Percentiles rank a stretch among this genome's conserved stretches.
These are phyloP conservation scores for Pleurostoma richardsiae DNA, from an alignment of 2,329 filamentous ascomycete species.

Conservation along the genomic window DNA sequence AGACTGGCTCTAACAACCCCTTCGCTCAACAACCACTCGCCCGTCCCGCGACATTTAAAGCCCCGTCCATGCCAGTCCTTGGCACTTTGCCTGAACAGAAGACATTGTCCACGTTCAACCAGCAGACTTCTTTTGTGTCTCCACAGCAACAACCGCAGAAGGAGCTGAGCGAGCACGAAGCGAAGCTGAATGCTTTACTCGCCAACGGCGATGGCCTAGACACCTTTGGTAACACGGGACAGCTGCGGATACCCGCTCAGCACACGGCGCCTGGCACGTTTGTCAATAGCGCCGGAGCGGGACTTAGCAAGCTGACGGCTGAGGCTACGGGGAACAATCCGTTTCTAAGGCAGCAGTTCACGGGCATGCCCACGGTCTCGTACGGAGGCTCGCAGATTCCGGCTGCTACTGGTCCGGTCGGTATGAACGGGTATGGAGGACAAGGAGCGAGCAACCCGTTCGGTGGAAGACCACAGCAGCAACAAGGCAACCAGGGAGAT, in stretches of 20 bases:
- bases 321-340: conserved; percentile 83
- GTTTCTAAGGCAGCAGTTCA: conserved; percentile 80
- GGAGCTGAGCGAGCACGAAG: conserved; percentile 58
- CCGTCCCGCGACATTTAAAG: conserved; percentile 53
- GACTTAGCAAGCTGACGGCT: conserved; percentile 62
- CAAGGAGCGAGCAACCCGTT: conserved; percentile 53
- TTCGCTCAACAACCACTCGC: conserved; percentile 63
- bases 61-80: conserved; percentile 62
- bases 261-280: conserved; percentile 96
- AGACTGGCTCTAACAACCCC: conserved; percentile 96
- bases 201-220: conserved; percentile 88
- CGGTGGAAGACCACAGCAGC: conserved; percentile 46
- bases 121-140: conserved; percentile 37
- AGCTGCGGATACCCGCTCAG: conserved; percentile 90
- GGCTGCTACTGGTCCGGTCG: conserved; percentile 51
- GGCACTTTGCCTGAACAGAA: conserved; percentile 79
- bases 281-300: conserved; percentile 87
- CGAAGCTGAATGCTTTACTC: conserved; percentile 80
- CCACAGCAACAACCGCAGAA: conserved; percentile 44
- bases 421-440: conserved; percentile 43
- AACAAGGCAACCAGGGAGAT: conserved; percentile 37
- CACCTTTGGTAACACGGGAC: conserved; percentile 95
- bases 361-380: conserved; percentile 61
- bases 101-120: conserved; percentile 56
- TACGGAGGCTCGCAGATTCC: conserved; percentile 49